Percentiles rank a stretch among this genome's conserved stretches.
Conservation (phyloP, 2,329 filamentous ascomycete genomes). For the Rutstroemia sp. region DNA sequence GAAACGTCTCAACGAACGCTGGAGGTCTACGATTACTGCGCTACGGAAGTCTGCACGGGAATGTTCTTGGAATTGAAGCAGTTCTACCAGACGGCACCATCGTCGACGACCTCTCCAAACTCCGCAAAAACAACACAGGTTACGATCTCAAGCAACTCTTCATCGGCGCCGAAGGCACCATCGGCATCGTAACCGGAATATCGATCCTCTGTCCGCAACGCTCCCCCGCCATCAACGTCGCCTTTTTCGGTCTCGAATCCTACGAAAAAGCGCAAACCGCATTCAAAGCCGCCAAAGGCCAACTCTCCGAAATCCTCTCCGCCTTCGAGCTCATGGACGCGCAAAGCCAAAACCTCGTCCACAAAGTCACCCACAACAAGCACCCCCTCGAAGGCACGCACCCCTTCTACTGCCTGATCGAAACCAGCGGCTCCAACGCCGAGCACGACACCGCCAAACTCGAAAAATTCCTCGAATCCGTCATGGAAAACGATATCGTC, state of each 20-base stretch:
- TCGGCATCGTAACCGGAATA: slow-evolving; percentile 87
- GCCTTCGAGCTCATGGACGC: slow-evolving; percentile 97
- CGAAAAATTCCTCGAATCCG: slow-evolving; percentile 80
- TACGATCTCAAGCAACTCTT: slow-evolving; percentile 97
- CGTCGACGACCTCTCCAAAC: slow-evolving; percentile 76
- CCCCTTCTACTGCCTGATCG: slow-evolving; percentile 93
- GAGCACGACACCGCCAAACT: slow-evolving; percentile 94
- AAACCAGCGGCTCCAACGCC: slow-evolving; percentile 89
- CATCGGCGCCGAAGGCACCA: slow-evolving; percentile 90
- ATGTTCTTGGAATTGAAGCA: slow-evolving; percentile 83
- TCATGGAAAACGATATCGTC: slow-evolving; percentile 83
- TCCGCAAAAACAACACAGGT: slow-evolving; percentile 98
- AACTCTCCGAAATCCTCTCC: slow-evolving; percentile 90
- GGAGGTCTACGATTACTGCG: slow-evolving; percentile 83
- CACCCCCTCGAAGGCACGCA: slow-evolving; percentile 75
- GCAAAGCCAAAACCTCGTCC: slow-evolving; percentile 70
- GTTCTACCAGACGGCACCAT: slow-evolving; percentile 91
- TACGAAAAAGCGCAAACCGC: slow-evolving; percentile 84
- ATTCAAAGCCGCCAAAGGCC: slow-evolving; percentile 80
- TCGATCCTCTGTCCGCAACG: slow-evolving; percentile 85
- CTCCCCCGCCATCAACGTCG: slow-evolving; percentile 84
- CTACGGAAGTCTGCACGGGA: slow-evolving; percentile 93
- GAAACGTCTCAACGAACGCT: slow-evolving; percentile 93
- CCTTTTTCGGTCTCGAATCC: slow-evolving; percentile 84
- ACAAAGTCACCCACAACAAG: slow-evolving; percentile 66